These are phyloP conservation scores for Ganoderma leucocontextum DNA, from an alignment of 1,284 basidiomycete species.

Conservation along the genomic window DNA sequence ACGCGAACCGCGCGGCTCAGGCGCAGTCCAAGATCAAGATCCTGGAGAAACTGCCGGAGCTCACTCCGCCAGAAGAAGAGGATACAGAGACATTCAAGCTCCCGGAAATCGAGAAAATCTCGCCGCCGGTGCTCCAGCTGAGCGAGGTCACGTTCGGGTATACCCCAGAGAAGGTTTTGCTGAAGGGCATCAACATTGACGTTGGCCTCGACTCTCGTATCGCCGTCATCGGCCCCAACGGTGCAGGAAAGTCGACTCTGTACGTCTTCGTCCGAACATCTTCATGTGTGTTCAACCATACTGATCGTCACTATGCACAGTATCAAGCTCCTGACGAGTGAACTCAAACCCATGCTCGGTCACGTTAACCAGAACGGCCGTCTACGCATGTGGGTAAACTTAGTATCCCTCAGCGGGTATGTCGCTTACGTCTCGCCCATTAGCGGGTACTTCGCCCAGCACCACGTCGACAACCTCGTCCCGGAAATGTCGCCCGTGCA, in stretches of 20 bases:
- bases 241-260: slow-evolving; percentile 84
- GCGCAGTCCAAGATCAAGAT: slow-evolving; percentile 92
- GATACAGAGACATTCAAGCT: slow-evolving; percentile 94
- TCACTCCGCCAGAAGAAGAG: slow-evolving; percentile 91
- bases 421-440: not conserved
- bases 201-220: slow-evolving; percentile 90
- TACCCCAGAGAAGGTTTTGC: slow-evolving; percentile 78
- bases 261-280: slow-evolving; percentile 43
- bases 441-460: slow-evolving; percentile 95
- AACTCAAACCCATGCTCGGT: slow-evolving; percentile 82
- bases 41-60: slow-evolving; percentile 95
- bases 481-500: slow-evolving; percentile 89
- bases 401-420: not conserved
- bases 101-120: slow-evolving; percentile 95
- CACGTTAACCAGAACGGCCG: slow-evolving; percentile 92
- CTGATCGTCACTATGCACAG: slow-evolving; percentile 46
- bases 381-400: slow-evolving; percentile 75
- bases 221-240: slow-evolving; percentile 89
- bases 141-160: slow-evolving; percentile 95
- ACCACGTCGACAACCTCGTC: slow-evolving; percentile 95
- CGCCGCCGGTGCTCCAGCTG: slow-evolving; percentile 95
- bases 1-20: slow-evolving; percentile 81
- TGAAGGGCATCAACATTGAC: slow-evolving; percentile 90
- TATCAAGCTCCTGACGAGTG: slow-evolving; percentile 95
- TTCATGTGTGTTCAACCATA: no score